A percentile compares a stretch with the other conserved stretches of the same genome.
Evolutionary conservation across 768 basidiomycete species (phyloP).

Genomic region (Gloeopeniophorella convolvens): DNA sequence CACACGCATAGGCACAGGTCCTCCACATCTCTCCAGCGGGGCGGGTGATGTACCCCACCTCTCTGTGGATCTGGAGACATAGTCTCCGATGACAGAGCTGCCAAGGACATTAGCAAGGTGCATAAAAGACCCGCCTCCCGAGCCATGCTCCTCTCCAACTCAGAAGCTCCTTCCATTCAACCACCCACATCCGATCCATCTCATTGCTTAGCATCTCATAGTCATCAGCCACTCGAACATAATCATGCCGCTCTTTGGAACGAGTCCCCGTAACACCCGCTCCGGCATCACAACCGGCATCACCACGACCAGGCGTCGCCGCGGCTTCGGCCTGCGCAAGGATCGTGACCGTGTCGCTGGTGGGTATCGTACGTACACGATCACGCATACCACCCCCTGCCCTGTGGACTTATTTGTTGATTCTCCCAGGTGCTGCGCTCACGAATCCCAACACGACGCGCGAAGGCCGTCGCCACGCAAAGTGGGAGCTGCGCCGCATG

Average conservation of each 20-base stretch:
- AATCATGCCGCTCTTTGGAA: slow-evolving; percentile 11
- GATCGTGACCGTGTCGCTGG: slow-evolving; percentile 42
- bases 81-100: background rate
- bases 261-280: background rate
- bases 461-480: slow-evolving; percentile 39
- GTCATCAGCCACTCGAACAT: background rate
- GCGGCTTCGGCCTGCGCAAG: slow-evolving; percentile 19
- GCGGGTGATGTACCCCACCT: too few relatives aligned
- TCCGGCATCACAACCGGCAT: background rate
- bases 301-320: slow-evolving; percentile 14
- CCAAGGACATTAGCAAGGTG: background rate
- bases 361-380: slow-evolving; percentile 37
- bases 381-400: background rate
- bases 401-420: background rate
- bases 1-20: too few relatives aligned
- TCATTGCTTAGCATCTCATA: background rate
- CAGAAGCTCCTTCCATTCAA: background rate
- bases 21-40: too few relatives aligned
- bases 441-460: slow-evolving; percentile 46
- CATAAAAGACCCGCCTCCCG: background rate
- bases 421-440: slow-evolving; percentile 37
- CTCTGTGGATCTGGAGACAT: background rate
- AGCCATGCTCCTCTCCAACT: background rate
- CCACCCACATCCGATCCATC: background rate
- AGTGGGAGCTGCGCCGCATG: slow-evolving; percentile 40